phyloP scores from a whole-genome alignment of 192 early-diverging fungal genomes.

The Coemansia sp. region DNA sequence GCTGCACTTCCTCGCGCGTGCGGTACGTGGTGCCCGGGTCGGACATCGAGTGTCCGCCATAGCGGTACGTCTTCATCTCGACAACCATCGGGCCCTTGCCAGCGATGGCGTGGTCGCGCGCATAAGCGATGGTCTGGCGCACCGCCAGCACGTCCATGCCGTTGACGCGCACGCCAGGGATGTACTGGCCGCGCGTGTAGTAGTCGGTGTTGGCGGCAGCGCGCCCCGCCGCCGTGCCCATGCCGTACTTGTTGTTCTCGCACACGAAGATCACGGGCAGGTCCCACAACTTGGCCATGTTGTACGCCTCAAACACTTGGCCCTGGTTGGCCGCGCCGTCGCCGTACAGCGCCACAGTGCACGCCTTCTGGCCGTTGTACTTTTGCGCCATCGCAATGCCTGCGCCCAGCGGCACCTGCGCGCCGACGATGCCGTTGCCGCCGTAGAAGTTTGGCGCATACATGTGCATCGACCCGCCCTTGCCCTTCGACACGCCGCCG shows the following conservation, averaged over 20 bases:
- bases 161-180: constrained; percentile 89
- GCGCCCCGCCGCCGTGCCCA: constrained; percentile 90
- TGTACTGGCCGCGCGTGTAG: constrained; percentile 95
- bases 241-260: constrained; percentile 99
- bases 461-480: constrained; percentile 99
- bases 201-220: constrained; percentile 92
- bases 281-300: constrained; percentile 99
- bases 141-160: constrained; percentile 96
- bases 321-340: constrained; percentile 99
- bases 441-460: constrained; percentile 94
- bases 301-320: constrained; percentile 98
- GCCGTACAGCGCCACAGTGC: constrained; percentile 91
- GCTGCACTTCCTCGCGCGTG: constrained; percentile 97
- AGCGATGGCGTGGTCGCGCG: constrained; percentile 76
- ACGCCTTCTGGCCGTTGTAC: constrained; percentile 74
- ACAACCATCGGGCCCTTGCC: constrained; percentile 91
- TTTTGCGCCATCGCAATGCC: constrained; percentile 92
- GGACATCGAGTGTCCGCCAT: constrained; percentile 99
- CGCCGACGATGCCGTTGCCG: constrained; percentile 99
- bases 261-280: constrained; percentile 92
- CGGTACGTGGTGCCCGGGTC: constrained; percentile 99
- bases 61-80: constrained; percentile 97
- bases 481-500: constrained; percentile 87
- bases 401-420: constrained; percentile 86
- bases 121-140: constrained; percentile 76